Conservation (phyloP, 305 asterid species). For the Fraxinus albicans region DNA sequence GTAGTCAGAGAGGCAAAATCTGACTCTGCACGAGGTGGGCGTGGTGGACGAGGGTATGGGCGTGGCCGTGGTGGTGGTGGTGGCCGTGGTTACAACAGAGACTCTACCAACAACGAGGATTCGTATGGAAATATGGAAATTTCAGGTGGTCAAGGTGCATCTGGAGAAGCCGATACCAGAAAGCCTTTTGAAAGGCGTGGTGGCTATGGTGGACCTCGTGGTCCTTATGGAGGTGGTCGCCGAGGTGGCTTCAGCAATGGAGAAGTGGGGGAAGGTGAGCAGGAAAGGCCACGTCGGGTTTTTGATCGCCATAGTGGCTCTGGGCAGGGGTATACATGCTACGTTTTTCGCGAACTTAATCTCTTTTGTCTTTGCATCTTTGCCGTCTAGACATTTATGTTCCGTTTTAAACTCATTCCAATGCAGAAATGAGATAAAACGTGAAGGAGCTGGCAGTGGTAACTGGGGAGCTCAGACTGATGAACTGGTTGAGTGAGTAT, state of each 20-base stretch:
- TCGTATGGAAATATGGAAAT: slow-evolving; percentile 51
- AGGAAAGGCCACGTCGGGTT: slow-evolving; percentile 50
- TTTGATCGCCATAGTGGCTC: slow-evolving; percentile 81
- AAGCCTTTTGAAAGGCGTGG: slow-evolving; percentile 65
- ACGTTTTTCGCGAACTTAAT: not conserved
- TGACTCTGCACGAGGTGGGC: slow-evolving; percentile 63
- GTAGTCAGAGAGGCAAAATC: slow-evolving; percentile 66
- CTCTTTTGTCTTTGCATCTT: not conserved
- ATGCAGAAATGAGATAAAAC: slow-evolving; percentile 62
- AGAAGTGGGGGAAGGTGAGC: slow-evolving; percentile 63
- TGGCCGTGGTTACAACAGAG: slow-evolving; percentile 33
- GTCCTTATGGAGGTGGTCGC: slow-evolving; percentile 62
- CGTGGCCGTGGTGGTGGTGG: slow-evolving; percentile 66
- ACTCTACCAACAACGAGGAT: slow-evolving; percentile 44
- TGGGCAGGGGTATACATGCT: slow-evolving; percentile 60
- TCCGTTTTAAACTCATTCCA: not conserved
- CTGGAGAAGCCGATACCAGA: slow-evolving; percentile 50
- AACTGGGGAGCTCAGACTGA: slow-evolving; percentile 82
- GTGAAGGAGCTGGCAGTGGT: slow-evolving; percentile 79
- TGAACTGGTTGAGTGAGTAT: slow-evolving; percentile 66
- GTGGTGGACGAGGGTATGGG: slow-evolving; percentile 68
- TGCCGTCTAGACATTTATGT: not conserved
- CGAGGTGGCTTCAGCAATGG: slow-evolving; percentile 70
- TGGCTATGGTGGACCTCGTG: slow-evolving; percentile 68
- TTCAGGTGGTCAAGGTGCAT: slow-evolving; percentile 43